Base-by-base conservation (phyloP, 768 basidiomycete genomes). In the Lentinula aciculospora region DNA sequence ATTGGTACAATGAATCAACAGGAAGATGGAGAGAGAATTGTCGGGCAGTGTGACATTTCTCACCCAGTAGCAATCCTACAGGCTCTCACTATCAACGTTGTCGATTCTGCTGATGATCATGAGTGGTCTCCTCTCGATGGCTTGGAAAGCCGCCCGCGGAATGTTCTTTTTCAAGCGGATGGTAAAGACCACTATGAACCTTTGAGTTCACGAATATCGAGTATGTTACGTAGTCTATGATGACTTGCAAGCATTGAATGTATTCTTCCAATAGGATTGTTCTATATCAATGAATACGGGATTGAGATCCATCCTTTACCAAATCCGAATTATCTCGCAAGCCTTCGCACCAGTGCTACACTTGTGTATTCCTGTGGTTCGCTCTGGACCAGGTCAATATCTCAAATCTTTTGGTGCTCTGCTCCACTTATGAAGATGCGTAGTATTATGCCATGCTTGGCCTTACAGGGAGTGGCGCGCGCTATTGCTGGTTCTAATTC, bases 351-450 rank as follows among this genome's bases (percentile, higher is more conserved):
- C 29, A 81, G 81, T 57, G 82, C 89, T 61, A 74, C 88, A 2
- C 74, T 98, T 28, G 84, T 98, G 2, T 97, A 96, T 68, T 94
- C 92, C 3, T 94, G 94, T 66, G 94, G 94, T 4, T 96, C 94
- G 1, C 74, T 98, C 7, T 98, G 92, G 92, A 98, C 94, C 13
- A 93, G 90, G 92, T 86, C 54, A 48, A 23, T 6, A 29, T 5
- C 10, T 27, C 49, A 27, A 29, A 21, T 32, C 51, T 42, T 45
- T n/a, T 1, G 10, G 9, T 46, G 27, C 13, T 25, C 2, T 27
- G 10, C 17, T 37, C 3, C 21, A 10, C 29, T 17, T 46, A 3
- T 9, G 17, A n/a, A 10, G 15, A 15, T 23, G 2, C 25, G 59
- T 62, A 92, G 90, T 63, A 90, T 97, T 59, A 86, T 94, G n/a